A percentile compares a stretch with the other conserved stretches of the same genome.
These are phyloP conservation scores for Daedaleopsis sinensis DNA, from an alignment of 768 basidiomycete species.

Conservation along the genomic window DNA sequence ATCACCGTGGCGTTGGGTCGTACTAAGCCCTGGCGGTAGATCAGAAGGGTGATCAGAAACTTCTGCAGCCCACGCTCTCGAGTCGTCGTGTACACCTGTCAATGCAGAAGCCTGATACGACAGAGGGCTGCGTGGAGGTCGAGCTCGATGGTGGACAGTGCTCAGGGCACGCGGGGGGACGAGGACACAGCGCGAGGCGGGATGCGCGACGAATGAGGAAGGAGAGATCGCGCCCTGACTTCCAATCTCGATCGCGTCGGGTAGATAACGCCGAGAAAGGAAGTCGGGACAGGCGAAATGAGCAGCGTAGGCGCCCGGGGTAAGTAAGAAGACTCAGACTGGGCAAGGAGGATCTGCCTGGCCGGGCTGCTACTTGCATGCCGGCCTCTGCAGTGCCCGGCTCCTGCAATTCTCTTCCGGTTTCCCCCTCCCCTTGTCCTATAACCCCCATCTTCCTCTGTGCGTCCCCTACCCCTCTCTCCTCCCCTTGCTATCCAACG, in stretches of 20 bases:
- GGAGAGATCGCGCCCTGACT: conserved; percentile 5
- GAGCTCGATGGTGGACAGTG: too few relatives aligned
- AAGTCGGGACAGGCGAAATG: conserved; percentile 6
- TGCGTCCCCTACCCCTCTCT: background rate
- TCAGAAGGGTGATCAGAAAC: conserved; percentile 18
- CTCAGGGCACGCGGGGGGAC: background rate
- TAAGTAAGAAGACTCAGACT: too few relatives aligned
- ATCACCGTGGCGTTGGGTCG: conserved; percentile 19
- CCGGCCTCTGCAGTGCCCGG: conserved; percentile 1
- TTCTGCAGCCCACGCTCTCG: background rate
- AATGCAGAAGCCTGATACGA: too few relatives aligned
- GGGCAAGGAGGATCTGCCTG: background rate
- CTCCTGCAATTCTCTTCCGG: conserved; percentile 4
- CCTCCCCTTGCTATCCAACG: conserved; percentile 3
- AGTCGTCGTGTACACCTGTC: too few relatives aligned
- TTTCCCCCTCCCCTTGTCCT: conserved; percentile 5
- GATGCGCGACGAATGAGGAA: conserved; percentile 10
- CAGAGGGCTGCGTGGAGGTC: background rate
- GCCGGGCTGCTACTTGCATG: conserved; percentile 12
- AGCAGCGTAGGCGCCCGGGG: background rate
- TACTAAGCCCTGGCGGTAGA: too few relatives aligned
- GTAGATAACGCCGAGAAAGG: conserved; percentile 19
- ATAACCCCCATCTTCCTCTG: conserved; percentile 5
- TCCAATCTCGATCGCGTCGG: conserved; percentile 8
- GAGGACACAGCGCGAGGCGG: background rate